These are phyloP conservation scores for Prunus mira DNA, from an alignment of 306 rosid species.

Conservation along the genomic window DNA sequence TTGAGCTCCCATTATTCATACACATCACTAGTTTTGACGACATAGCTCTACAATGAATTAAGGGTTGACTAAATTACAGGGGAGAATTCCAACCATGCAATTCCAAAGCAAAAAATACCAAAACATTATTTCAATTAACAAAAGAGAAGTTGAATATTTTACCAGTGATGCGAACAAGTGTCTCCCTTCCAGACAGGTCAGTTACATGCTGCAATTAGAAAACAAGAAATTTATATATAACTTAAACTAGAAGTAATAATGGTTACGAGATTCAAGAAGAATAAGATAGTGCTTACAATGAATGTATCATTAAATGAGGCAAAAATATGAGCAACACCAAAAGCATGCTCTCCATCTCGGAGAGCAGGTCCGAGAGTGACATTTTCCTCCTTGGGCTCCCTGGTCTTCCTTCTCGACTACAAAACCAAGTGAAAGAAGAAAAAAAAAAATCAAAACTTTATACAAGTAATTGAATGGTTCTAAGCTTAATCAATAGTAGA, in stretches of 20 bases:
- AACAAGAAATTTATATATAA: background rate
- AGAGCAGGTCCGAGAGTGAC: slow-evolving; percentile 49
- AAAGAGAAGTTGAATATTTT: background rate
- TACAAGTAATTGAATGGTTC: background rate
- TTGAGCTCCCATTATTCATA: background rate
- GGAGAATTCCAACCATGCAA: background rate
- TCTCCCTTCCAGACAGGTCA: slow-evolving; percentile 89
- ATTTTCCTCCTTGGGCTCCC: slow-evolving; percentile 56
- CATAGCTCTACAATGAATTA: background rate
- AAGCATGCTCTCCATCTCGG: slow-evolving; percentile 47
- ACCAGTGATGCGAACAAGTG: slow-evolving; percentile 86
- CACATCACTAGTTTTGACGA: background rate
- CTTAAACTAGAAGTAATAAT: background rate
- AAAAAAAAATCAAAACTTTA: background rate
- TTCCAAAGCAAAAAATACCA: background rate
- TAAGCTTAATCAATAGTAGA: background rate
- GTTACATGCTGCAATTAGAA: slow-evolving; percentile 66
- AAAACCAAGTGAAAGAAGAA: background rate
- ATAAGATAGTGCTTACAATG: slow-evolving; percentile 24
- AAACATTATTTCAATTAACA: background rate
- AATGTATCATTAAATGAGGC: slow-evolving; percentile 54
- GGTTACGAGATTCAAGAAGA: background rate
- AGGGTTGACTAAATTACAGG: background rate
- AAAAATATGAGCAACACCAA: slow-evolving; percentile 50
- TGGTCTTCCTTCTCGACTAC: slow-evolving; percentile 42